These are phyloP conservation scores for Pythium graminicola DNA, from an alignment of 352 stramenopile genomes.

Conservation along the genomic window DNA sequence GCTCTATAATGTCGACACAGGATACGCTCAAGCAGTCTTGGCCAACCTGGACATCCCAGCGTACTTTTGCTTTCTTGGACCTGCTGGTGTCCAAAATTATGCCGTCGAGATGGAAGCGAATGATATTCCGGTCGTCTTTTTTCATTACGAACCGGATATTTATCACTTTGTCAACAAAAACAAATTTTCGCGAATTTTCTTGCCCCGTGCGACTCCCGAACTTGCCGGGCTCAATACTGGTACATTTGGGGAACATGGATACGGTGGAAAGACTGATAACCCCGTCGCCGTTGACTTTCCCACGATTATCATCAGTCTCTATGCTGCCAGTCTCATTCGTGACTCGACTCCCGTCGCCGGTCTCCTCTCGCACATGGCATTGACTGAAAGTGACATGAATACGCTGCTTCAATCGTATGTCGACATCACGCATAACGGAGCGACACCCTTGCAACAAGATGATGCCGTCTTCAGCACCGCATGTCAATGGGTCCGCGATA, in stretches of 20 bases:
- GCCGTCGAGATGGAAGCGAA: conserved; percentile 18
- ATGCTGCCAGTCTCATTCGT: conserved; percentile 17
- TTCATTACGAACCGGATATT: conserved; percentile 45
- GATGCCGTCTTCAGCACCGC: conserved; percentile 28
- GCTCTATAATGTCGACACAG: conserved; percentile 22
- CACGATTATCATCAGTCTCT: conserved; percentile 25
- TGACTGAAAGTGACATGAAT: conserved; percentile 32
- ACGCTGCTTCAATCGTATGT: conserved; percentile 12
- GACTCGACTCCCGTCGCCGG: neutral
- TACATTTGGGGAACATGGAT: conserved; percentile 38
- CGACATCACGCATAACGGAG: neutral
- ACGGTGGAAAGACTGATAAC: conserved; percentile 32
- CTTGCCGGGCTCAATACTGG: conserved; percentile 10
- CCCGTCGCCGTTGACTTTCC: conserved; percentile 38
- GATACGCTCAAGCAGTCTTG: conserved; percentile 28
- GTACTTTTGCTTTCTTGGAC: conserved; percentile 40
- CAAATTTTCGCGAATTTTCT: conserved; percentile 34
- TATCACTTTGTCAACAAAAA: conserved; percentile 28
- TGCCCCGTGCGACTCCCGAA: conserved; percentile 24
- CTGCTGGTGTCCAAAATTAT: conserved; percentile 2
- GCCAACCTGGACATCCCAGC: conserved; percentile 34
- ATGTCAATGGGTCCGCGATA: conserved; percentile 28
- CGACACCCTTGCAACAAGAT: neutral
- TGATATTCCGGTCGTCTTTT: conserved; percentile 29
- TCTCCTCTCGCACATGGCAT: conserved; percentile 24